These are phyloP conservation scores for Cerrena zonata DNA, from an alignment of 1,284 basidiomycete species.

Conservation along the genomic window DNA sequence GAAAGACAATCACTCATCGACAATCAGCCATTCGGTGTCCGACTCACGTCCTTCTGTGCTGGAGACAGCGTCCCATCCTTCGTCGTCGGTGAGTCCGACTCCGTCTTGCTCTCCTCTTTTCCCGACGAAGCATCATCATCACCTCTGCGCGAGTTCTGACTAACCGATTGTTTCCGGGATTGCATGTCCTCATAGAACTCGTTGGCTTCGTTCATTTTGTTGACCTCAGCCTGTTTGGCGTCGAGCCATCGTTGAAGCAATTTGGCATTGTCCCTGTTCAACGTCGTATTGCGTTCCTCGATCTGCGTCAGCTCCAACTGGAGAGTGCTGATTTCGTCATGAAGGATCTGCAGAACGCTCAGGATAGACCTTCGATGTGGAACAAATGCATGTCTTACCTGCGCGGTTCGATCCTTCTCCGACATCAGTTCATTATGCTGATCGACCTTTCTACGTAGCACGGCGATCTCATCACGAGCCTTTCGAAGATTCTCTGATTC, in stretches of 20 bases:
- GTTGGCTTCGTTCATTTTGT: constrained; percentile 91
- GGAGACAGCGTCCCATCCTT: constrained; percentile 72
- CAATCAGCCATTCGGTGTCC: constrained; percentile 83
- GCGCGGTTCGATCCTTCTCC: constrained; percentile 84
- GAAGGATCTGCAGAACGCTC: constrained; percentile 60
- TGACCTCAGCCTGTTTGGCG: constrained; percentile 87
- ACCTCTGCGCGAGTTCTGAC: constrained; percentile 45
- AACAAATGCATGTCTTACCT: constrained; percentile 44
- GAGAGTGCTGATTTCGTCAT: constrained; percentile 89
- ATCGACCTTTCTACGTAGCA: constrained; percentile 71
- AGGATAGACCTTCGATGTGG: constrained; percentile 1
- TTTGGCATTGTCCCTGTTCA: constrained; percentile 89
- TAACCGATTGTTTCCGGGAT: constrained; percentile 53
- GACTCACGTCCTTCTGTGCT: constrained; percentile 59
- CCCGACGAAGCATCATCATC: constrained; percentile 19
- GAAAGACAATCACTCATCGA: constrained; percentile 41
- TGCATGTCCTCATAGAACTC: constrained; percentile 79
- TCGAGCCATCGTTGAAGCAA: constrained; percentile 93
- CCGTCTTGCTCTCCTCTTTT: constrained; percentile 41
- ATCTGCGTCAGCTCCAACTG: constrained; percentile 87
- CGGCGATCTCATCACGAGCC: constrained; percentile 64
- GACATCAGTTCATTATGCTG: constrained; percentile 80
- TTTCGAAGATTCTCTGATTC: constrained; percentile 75
- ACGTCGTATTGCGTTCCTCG: constrained; percentile 76
- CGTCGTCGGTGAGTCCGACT: constrained; percentile 44